phyloP scores from a whole-genome alignment of 768 basidiomycete species.

The Mrakia gelida region DNA sequence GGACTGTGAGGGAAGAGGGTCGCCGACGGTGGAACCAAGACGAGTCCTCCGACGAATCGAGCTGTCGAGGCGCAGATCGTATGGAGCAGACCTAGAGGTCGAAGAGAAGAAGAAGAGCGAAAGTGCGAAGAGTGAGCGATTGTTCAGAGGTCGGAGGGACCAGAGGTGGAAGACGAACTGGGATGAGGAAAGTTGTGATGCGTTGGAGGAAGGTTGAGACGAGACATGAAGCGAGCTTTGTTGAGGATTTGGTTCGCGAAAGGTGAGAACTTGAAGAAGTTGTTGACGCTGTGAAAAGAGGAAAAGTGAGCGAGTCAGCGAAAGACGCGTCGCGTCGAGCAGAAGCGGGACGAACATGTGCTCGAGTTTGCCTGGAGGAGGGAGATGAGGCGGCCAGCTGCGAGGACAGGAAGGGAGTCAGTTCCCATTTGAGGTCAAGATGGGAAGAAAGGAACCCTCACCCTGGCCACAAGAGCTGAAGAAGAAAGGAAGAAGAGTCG shows the following conservation, averaged over 20 bases:
- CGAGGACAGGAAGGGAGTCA: neutral
- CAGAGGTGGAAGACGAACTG: neutral
- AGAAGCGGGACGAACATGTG: neutral
- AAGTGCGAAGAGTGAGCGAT: neutral
- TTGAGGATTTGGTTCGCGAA: constrained; percentile 2
- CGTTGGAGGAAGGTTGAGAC: neutral
- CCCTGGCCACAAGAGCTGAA: neutral
- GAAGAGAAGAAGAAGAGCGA: neutral
- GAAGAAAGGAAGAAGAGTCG: neutral
- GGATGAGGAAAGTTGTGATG: constrained; percentile 8
- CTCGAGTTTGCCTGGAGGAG: neutral
- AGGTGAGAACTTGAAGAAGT: neutral
- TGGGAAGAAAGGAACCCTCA: neutral
- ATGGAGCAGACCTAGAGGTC: neutral
- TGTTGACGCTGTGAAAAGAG: neutral
- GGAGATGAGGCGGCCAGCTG: neutral
- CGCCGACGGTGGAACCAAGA: neutral
- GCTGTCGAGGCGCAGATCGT: neutral
- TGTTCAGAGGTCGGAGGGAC: neutral
- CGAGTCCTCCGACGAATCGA: constrained; percentile 1
- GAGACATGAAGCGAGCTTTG: neutral
- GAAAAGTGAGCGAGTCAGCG: neutral
- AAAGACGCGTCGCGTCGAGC: neutral
- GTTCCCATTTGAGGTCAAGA: neutral
- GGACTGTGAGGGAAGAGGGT: neutral